Evolutionary conservation across 2,329 filamentous ascomycete species (phyloP), one percentile per base, ranked within the genome.

Genomic region (Cladophialophora carrionii): DNA sequence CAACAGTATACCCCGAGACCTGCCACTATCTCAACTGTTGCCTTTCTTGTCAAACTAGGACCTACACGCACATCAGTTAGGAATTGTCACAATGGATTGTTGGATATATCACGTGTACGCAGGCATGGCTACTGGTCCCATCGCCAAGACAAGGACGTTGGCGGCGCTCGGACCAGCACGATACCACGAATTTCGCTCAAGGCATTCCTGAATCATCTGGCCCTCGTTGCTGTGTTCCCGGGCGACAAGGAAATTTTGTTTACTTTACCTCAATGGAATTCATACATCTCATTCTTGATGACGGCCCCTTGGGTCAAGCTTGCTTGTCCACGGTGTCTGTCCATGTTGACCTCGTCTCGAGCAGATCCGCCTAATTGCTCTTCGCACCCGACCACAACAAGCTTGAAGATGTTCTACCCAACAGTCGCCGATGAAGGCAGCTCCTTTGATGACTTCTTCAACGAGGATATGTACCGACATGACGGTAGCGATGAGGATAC

Each of bases 361-460:
- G 70, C 71, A 55, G 70, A 64, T 60, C 63, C 68, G 8, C 56
- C 68, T 14, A 68, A 70, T 54, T 68, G 54, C 75, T 77, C 64
- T 79, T 81, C 73, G 80, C 79, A 75, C 71, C 81, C 69, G 75
- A 77, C 74, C 78, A 83, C 78, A 85, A 83, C 81, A 79, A 79
- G 79, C 66, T 75, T 77, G 72, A 81, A 83, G 63, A 82, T 82
- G 78, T 80, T 83, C 70, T 76, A 77, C 66, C 76, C 79, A 70
- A 72, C 73, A 61, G 78, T 77, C 57, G 78, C 82, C 66, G 85
- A 87, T 65, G 82, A 82, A 76, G 83, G 84, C 76, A 83, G 84
- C 74, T 80, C 88, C 76, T 88, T 89, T 79, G 84, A 87, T 72
- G 82, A 87, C 74, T 87, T 85, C 74, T 80, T 87, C 75, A 82